Evolutionary conservation across 2,329 filamentous ascomycete genomes (phyloP).

Genomic region (Dactylellina parvicollis): DNA sequence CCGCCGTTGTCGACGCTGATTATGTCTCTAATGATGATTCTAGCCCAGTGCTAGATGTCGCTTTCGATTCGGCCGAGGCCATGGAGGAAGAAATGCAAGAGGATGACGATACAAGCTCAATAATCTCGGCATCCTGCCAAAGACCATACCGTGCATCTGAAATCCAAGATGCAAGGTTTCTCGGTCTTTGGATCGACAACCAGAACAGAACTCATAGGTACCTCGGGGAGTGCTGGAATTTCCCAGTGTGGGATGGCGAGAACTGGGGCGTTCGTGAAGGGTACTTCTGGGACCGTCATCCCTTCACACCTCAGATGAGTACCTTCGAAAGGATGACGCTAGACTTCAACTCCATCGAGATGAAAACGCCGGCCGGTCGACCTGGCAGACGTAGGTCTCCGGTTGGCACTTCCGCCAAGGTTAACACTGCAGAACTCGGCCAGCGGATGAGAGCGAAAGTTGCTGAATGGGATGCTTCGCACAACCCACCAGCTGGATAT

Average conservation of each 20-base stretch:
- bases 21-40: not conserved
- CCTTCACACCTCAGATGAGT: conserved; percentile 29
- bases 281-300: conserved; percentile 44
- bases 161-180: conserved; percentile 21
- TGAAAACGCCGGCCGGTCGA: not conserved
- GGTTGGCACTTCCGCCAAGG: conserved; percentile 4
- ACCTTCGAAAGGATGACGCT: conserved; percentile 13
- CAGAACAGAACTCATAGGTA: not conserved
- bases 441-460: conserved; percentile 21
- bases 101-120: not conserved
- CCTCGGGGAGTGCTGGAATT: not conserved
- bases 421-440: not conserved
- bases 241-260: not conserved
- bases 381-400: not conserved
- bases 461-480: not conserved
- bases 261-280: not conserved
- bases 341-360: conserved; percentile 15
- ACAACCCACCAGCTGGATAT: not conserved
- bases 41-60: conserved; percentile 2
- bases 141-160: not conserved
- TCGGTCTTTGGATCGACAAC: conserved; percentile 28
- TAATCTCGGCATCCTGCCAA: not conserved
- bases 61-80: not conserved
- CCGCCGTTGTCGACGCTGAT: not conserved
- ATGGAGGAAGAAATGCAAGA: not conserved